Conservation (phyloP, 2,329 filamentous ascomycete genomes). For the Trichoderma sp. region DNA sequence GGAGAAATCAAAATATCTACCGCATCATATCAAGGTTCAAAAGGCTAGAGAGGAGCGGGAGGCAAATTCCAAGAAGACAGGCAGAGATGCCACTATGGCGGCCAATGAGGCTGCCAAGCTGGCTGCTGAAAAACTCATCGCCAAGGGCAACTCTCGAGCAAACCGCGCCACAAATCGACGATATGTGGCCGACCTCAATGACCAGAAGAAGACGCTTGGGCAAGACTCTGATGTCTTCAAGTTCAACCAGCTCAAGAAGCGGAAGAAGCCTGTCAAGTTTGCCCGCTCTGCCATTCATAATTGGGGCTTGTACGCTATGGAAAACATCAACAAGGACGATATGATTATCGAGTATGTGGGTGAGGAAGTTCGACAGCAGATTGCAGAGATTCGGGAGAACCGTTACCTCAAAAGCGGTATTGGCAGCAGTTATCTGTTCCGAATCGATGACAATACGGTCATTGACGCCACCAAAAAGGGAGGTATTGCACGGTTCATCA, state of each 20-base stretch:
- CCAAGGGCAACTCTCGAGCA: slow-evolving; percentile 86
- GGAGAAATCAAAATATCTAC: slow-evolving; percentile 96
- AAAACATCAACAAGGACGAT: slow-evolving; percentile 94
- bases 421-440: slow-evolving; percentile 94
- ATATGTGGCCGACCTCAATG: slow-evolving; percentile 89
- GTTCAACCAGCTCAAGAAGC: slow-evolving; percentile 99
- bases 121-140: slow-evolving; percentile 73
- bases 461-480: slow-evolving; percentile 98
- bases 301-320: slow-evolving; percentile 96
- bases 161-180: slow-evolving; percentile 95
- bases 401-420: slow-evolving; percentile 95
- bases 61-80: slow-evolving; percentile 64
- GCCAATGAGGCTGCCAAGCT: slow-evolving; percentile 70
- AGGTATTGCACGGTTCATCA: slow-evolving; percentile 97
- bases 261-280: slow-evolving; percentile 98
- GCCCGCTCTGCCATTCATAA: slow-evolving; percentile 97
- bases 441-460: slow-evolving; percentile 96
- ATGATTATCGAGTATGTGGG: slow-evolving; percentile 99
- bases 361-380: slow-evolving; percentile 93
- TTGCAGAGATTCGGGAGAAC: slow-evolving; percentile 92
- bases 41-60: slow-evolving; percentile 90
- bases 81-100: slow-evolving; percentile 61
- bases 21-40: slow-evolving; percentile 94
- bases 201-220: slow-evolving; percentile 83
- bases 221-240: slow-evolving; percentile 87